Percentiles rank a stretch among this genome's conserved stretches.
Conservation (phyloP, 2,329 filamentous ascomycete species). For the Hypoxylon rubiginosum region DNA sequence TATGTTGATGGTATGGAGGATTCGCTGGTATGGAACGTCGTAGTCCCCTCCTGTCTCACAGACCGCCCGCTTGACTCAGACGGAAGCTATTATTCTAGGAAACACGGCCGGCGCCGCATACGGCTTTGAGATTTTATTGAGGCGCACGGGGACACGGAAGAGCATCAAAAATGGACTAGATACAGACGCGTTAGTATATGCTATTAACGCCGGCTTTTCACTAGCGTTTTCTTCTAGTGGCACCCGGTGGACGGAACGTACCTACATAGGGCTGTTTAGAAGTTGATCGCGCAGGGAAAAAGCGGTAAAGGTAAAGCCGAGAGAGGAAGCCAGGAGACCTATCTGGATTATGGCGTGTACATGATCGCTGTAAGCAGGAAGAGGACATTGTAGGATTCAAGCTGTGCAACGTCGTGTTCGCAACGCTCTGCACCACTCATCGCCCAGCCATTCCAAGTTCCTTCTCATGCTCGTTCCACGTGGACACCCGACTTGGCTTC, state of each 20-base stretch:
- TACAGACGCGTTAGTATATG: neutral
- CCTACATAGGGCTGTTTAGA: slow-evolving; percentile 1
- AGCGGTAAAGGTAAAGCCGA: slow-evolving; percentile 7
- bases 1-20: neutral
- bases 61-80: neutral
- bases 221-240: neutral
- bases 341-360: slow-evolving; percentile 22
- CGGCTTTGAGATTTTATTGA: neutral
- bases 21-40: neutral
- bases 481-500: slow-evolving; percentile 27
- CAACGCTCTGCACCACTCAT: slow-evolving; percentile 26
- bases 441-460: slow-evolving; percentile 15
- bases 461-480: slow-evolving; percentile 31
- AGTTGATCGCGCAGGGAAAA: slow-evolving; percentile 15
- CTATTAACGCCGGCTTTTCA: neutral
- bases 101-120: neutral
- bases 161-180: neutral
- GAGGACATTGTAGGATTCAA: slow-evolving; percentile 34
- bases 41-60: neutral
- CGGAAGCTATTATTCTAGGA: neutral
- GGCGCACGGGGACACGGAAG: neutral
- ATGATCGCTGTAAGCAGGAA: neutral
- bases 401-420: slow-evolving; percentile 32
- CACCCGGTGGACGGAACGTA: slow-evolving; percentile 10
- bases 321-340: slow-evolving; percentile 14